Evolutionary conservation across 2,329 filamentous ascomycete species (phyloP).

Genomic region (Penicillium rolfsii): DNA sequence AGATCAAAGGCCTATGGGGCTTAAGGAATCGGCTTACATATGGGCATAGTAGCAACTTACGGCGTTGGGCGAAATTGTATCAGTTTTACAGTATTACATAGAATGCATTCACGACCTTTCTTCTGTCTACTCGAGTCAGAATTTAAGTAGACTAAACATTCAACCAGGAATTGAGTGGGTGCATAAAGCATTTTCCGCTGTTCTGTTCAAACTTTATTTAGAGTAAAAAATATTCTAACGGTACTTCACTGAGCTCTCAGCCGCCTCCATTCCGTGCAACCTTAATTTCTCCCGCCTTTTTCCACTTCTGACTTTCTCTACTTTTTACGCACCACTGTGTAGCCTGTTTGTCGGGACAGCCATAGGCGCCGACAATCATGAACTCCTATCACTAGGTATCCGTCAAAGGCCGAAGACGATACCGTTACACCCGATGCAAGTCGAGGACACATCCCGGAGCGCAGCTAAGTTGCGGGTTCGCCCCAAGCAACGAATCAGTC

Average conservation of each 20-base stretch:
- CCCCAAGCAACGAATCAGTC: slow-evolving; percentile 20
- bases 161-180: not conserved
- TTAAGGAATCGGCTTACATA: not conserved
- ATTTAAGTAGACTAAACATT: not conserved
- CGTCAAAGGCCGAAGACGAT: no score
- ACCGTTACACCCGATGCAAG: not conserved
- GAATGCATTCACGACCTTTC: not conserved
- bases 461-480: slow-evolving; percentile 4
- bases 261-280: not conserved
- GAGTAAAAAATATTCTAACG: no score
- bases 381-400: not conserved
- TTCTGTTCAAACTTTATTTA: not conserved
- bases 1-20: not conserved
- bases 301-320: not conserved
- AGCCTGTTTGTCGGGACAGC: not conserved
- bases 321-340: not conserved
- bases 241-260: not conserved
- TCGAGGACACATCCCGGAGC: not conserved
- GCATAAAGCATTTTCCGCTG: not conserved
- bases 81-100: not conserved
- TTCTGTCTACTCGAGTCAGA: not conserved
- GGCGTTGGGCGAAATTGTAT: not conserved
- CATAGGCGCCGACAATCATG: not conserved
- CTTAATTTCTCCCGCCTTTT: not conserved
- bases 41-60: not conserved